These are phyloP conservation scores for Neoascochyta sp. DNA, from an alignment of 2,329 filamentous ascomycete genomes.

Conservation along the genomic window DNA sequence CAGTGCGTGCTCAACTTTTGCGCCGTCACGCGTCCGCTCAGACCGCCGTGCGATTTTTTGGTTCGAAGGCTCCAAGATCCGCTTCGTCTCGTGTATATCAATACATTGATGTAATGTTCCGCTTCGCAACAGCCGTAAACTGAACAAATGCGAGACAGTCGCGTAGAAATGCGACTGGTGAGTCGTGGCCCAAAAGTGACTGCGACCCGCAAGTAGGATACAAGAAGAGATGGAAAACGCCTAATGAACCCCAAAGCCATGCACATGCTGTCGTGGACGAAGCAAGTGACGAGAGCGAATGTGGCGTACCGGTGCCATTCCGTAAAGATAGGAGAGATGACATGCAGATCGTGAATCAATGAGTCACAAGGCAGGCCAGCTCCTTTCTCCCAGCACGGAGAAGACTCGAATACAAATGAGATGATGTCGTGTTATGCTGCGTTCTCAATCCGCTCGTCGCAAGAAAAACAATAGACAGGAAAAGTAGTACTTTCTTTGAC, in stretches of 20 bases:
- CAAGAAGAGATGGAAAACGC: constrained; percentile 18
- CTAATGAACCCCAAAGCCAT: constrained; percentile 8
- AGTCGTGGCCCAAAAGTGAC: constrained; percentile 6
- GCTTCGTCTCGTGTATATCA: constrained; percentile 5
- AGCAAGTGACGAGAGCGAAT: constrained; percentile 8
- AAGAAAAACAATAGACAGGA: constrained; percentile 13
- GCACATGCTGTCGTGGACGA: constrained; percentile 4
- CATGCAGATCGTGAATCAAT: constrained; percentile 28
- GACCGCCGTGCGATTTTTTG: background rate
- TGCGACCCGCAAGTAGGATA: constrained; percentile 16
- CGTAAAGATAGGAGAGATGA: constrained; percentile 16
- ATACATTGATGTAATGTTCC: constrained; percentile 5
- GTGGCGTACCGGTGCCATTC: constrained; percentile 6
- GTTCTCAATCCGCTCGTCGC: constrained; percentile 15
- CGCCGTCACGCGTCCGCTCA: no score
- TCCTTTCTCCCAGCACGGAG: constrained; percentile 28
- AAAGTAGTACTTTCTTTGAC: constrained; percentile 22
- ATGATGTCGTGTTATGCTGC: constrained; percentile 16
- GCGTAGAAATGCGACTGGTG: constrained; percentile 3
- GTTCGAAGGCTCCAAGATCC: constrained; percentile 2
- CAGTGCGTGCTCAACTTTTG: constrained; percentile 5
- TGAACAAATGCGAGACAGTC: no score
- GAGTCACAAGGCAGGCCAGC: constrained; percentile 31
- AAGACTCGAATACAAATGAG: constrained; percentile 17
- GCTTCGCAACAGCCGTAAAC: constrained; percentile 1